Evolutionary conservation across 2,329 filamentous ascomycete genomes (phyloP).

Genomic region (Teratosphaeria pseudoeucalypti): DNA sequence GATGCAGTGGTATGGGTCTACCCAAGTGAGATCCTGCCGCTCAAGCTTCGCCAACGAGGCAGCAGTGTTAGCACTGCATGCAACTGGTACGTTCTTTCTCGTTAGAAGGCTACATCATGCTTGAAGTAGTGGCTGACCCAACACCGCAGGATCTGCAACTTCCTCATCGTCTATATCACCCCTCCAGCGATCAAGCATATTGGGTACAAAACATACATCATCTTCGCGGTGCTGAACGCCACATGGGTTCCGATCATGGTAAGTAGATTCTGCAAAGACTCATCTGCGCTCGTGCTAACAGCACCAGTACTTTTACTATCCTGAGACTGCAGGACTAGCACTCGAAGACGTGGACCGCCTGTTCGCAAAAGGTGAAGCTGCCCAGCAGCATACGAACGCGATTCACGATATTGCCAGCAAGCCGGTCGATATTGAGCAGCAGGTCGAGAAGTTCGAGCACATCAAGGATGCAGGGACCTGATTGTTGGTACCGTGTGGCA

Average conservation of each 20-base stretch:
- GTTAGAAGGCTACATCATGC: neutral
- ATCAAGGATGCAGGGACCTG: neutral
- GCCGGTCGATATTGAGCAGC: neutral
- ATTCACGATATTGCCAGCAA: neutral
- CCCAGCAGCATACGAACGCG: neutral
- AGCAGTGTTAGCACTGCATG: neutral
- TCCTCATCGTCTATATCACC: constrained; percentile 8
- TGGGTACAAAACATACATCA: constrained; percentile 21
- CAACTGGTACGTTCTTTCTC: neutral
- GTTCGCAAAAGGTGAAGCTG: neutral
- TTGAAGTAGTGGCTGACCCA: neutral
- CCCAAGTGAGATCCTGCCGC: neutral
- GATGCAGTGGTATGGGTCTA: neutral
- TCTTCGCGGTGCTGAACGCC: constrained; percentile 42
- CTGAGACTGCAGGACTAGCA: constrained; percentile 55
- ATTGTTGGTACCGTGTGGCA: neutral
- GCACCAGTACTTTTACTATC: constrained; percentile 36
- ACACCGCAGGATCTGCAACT: constrained; percentile 35
- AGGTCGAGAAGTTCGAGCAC: neutral
- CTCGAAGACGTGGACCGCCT: constrained; percentile 13
- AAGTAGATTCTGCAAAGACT: neutral
- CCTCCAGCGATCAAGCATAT: constrained; percentile 3
- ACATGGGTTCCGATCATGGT: constrained; percentile 34
- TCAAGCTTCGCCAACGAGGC: neutral
- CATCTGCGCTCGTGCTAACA: neutral